These are phyloP conservation scores for Rhodotorula kratochvilovae DNA, from an alignment of 768 basidiomycete genomes.

Conservation along the genomic window DNA sequence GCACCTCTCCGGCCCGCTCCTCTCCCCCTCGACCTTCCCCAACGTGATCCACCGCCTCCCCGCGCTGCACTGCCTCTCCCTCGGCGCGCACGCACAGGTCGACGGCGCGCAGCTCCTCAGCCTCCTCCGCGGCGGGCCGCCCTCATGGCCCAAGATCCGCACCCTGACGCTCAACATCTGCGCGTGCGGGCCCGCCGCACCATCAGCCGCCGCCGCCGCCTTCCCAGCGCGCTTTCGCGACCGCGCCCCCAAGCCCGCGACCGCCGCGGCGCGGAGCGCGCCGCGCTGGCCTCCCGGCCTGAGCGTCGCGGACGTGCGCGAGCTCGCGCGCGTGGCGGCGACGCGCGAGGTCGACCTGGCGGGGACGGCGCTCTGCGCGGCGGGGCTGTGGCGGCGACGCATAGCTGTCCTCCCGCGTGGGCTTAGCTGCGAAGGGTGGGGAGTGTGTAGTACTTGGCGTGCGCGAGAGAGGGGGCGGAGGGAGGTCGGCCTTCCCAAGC, in stretches of 20 bases:
- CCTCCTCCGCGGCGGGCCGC: not conserved
- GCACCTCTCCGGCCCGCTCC: not conserved
- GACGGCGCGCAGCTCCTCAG: not conserved
- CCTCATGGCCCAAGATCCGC: not conserved
- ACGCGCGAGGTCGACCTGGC: not conserved
- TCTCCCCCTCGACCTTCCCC: not conserved
- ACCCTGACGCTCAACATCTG: not conserved
- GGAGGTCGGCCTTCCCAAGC: no score
- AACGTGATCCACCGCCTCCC: not conserved
- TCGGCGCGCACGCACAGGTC: not conserved
- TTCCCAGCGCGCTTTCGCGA: no score
- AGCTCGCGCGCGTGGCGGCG: not conserved
- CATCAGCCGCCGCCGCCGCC: not conserved
- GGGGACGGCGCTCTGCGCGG: not conserved
- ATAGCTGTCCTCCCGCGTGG: no score
- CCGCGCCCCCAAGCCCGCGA: no score
- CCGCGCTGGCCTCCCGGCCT: not conserved
- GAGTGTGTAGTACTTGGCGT: not conserved
- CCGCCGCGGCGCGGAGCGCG: no score
- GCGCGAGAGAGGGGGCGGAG: no score
- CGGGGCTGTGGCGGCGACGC: not conserved
- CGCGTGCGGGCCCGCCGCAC: not conserved
- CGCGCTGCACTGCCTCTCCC: not conserved
- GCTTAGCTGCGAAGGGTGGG: no score
- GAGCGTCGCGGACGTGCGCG: not conserved